Evolutionary conservation across 805 yeast species (phyloP), one percentile per base, ranked within the genome.

Genomic region (Teunomyces panamensis): DNA sequence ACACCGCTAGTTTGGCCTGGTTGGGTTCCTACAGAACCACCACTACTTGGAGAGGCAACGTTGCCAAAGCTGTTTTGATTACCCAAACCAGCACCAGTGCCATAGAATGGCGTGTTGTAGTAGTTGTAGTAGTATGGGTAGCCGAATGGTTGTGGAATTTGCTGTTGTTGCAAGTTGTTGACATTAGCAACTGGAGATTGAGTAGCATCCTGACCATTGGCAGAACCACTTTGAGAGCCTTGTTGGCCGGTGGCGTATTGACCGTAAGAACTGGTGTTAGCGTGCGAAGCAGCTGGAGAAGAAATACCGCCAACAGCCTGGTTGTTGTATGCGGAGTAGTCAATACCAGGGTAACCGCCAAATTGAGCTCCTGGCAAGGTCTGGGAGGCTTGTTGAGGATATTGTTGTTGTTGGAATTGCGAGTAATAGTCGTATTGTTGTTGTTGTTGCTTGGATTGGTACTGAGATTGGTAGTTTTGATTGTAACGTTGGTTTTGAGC

Each of bases 71-170:
- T 56, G 46, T 46, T 51, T 49, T 60, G 59, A 33, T 56, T 63
- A 9, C 34, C 47, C 9, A 63, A 67, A 27, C 57, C 65, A 42
- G 57, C 58, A 37, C 64, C 68, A 49, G 63, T 60, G 16, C 67
- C 69, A 54, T 69, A 73, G 57, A 64, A 71, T 51, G 75, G 76
- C 16, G 65, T 66, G 56, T 64, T 67, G 57, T 68, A 69, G 59
- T 68, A 72, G 59, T 71, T 60, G 62, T 68, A 62, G 62, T 71
- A 71, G 59, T 68, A 68, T 42, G 76, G 76, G 62, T 72, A 71
- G 27, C 68, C 75, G 51, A 65, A 71, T 45, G 74, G 74, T 42
- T 63, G 62, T 43, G 74, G 75, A 17, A 51, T 46, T 43, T 53
- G 56, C 26, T 50, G 53, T 32, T 48, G 51, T 48, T 63, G 69